A percentile compares a stretch with the other conserved stretches of the same genome.
Evolutionary conservation across 345 rosid genomes (phyloP).

Genomic region (Noccaea bulbosa): DNA sequence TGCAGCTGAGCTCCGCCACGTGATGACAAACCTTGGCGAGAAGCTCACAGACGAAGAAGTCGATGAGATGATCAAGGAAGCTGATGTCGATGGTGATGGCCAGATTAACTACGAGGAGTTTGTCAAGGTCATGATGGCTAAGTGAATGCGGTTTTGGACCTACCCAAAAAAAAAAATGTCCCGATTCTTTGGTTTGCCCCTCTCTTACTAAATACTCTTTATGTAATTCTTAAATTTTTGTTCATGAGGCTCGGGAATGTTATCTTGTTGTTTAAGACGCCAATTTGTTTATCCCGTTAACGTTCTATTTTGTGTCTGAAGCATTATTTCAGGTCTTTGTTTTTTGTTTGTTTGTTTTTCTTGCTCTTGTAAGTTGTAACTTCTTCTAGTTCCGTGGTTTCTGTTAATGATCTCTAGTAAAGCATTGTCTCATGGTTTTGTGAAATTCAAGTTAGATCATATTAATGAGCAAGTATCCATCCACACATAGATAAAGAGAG

Average conservation of each 20-base stretch:
- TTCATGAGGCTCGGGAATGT: slow-evolving; percentile 35
- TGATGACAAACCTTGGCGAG: slow-evolving; percentile 88
- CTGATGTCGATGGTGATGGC: slow-evolving; percentile 86
- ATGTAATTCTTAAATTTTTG: slow-evolving; percentile 36
- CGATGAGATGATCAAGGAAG: slow-evolving; percentile 88
- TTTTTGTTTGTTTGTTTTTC: neutral
- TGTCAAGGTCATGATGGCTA: slow-evolving; percentile 91
- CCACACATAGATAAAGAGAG: neutral
- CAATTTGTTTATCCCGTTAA: slow-evolving; percentile 26
- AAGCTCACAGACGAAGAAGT: slow-evolving; percentile 86
- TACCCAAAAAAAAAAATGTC: neutral
- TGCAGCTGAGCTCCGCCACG: slow-evolving; percentile 88
- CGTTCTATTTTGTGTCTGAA: slow-evolving; percentile 25
- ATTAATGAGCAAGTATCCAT: too few species aligned
- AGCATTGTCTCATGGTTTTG: slow-evolving; percentile 30
- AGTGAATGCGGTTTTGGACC: slow-evolving; percentile 47
- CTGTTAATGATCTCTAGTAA: slow-evolving; percentile 25
- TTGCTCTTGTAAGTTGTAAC: slow-evolving; percentile 34
- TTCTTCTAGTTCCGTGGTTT: slow-evolving; percentile 31
- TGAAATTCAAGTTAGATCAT: too few species aligned
- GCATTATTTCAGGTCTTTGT: slow-evolving; percentile 10
- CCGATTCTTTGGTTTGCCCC: slow-evolving; percentile 19
- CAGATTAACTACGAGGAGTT: slow-evolving; percentile 88
- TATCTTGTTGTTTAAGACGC: slow-evolving; percentile 29
- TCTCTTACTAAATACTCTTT: slow-evolving; percentile 23